phyloP scores from a whole-genome alignment of 2,329 filamentous ascomycete species.

The Delphinella strobiligena region DNA sequence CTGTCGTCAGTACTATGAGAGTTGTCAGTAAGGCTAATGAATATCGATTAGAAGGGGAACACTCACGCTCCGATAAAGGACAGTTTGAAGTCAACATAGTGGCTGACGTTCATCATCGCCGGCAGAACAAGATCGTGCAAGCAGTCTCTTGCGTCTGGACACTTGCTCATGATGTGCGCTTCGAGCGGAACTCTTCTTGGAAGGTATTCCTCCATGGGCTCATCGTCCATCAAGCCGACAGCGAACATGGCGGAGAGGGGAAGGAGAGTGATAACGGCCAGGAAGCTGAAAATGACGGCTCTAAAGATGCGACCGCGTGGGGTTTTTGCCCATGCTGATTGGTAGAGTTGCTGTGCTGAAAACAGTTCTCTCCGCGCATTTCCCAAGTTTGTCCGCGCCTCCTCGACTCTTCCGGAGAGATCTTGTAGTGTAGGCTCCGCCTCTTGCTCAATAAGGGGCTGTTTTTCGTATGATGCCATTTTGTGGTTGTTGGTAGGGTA shows the following conservation, averaged over 20 bases:
- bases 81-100: slow-evolving; percentile 82
- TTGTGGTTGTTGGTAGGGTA: background rate
- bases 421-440: slow-evolving; percentile 7
- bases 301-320: slow-evolving; percentile 15
- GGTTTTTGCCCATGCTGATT: slow-evolving; percentile 19
- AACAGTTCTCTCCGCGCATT: slow-evolving; percentile 11
- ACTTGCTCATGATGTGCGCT: slow-evolving; percentile 91
- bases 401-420: slow-evolving; percentile 7
- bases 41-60: no score
- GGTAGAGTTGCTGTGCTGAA: slow-evolving; percentile 21
- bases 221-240: slow-evolving; percentile 17
- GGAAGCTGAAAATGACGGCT: slow-evolving; percentile 21
- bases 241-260: slow-evolving; percentile 14
- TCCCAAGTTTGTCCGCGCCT: slow-evolving; percentile 4
- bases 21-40: background rate
- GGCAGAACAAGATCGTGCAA: slow-evolving; percentile 71
- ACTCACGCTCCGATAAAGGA: slow-evolving; percentile 76
- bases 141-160: slow-evolving; percentile 80
- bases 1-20: slow-evolving; percentile 47
- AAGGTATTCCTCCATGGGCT: slow-evolving; percentile 9
- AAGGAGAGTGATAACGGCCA: slow-evolving; percentile 16
- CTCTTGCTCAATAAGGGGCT: slow-evolving; percentile 6
- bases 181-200: slow-evolving; percentile 58
- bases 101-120: slow-evolving; percentile 66
- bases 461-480: slow-evolving; percentile 6